Conservation (phyloP, 2,329 filamentous ascomycete genomes). For the Aspergillus unguis region DNA sequence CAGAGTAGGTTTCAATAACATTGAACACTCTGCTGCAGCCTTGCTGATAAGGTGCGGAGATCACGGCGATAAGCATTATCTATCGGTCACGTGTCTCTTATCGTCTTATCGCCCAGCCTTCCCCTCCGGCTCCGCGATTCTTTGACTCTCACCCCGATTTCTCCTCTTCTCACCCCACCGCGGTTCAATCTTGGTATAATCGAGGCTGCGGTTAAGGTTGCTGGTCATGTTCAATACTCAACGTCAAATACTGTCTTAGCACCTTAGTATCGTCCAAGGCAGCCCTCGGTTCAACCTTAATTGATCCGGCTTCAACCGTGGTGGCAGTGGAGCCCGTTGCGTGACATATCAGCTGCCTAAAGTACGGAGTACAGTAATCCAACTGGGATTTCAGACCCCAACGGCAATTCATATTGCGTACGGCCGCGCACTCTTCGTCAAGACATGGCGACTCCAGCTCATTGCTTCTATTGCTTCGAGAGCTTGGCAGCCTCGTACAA, state of each 20-base stretch:
- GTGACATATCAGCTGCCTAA: neutral
- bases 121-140: conserved; percentile 18
- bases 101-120: conserved; percentile 13
- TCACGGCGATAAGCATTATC: conserved; percentile 4
- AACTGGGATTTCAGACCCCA: neutral
- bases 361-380: neutral
- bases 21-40: too few species aligned
- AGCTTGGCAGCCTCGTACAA: conserved; percentile 72
- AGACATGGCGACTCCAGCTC: conserved; percentile 75
- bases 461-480: conserved; percentile 95
- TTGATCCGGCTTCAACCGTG: conserved; percentile 4
- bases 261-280: conserved; percentile 2
- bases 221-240: neutral
- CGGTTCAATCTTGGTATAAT: conserved; percentile 3
- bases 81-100: conserved; percentile 1
- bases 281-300: conserved; percentile 7
- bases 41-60: neutral
- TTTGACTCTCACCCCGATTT: conserved; percentile 3
- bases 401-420: neutral
- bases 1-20: too few species aligned
- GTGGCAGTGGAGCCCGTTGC: conserved; percentile 4
- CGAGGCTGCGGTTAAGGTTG: conserved; percentile 8
- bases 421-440: neutral
- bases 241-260: conserved; percentile 1
- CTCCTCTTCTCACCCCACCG: conserved; percentile 6